These are phyloP conservation scores for Lasiodiplodia hormozganensis DNA, from an alignment of 2,329 filamentous ascomycete species.

Conservation along the genomic window DNA sequence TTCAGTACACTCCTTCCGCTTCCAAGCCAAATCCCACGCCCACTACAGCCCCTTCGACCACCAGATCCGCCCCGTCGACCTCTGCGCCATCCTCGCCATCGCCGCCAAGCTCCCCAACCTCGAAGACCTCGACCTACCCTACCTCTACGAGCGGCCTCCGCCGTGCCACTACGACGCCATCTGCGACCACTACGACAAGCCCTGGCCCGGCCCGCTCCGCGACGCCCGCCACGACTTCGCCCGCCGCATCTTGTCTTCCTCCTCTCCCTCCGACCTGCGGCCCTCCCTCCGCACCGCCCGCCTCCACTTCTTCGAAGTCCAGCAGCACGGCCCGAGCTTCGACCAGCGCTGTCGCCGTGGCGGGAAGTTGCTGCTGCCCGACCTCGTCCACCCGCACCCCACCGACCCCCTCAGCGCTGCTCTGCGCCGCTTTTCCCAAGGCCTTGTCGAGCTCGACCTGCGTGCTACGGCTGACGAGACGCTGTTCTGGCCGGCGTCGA, in stretches of 20 bases:
- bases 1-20: neutral
- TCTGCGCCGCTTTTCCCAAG: neutral
- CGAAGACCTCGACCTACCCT: neutral
- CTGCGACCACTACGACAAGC: neutral
- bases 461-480: neutral
- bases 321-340: neutral
- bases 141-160: neutral
- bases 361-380: neutral
- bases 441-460: neutral
- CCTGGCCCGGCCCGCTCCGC: neutral
- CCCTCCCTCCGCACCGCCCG: too few relatives aligned
- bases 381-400: neutral
- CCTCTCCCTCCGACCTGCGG: too few relatives aligned
- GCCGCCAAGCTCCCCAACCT: neutral
- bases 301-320: neutral
- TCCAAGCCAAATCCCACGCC: neutral
- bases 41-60: neutral
- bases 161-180: neutral
- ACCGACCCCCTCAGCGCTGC: neutral
- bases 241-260: neutral
- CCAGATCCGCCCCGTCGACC: neutral
- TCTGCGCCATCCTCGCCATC: neutral
- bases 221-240: conserved; percentile 2
- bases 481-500: neutral
- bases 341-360: neutral